phyloP scores from a whole-genome alignment of 352 stramenopile species.

The Globisporangium echinulatum region DNA sequence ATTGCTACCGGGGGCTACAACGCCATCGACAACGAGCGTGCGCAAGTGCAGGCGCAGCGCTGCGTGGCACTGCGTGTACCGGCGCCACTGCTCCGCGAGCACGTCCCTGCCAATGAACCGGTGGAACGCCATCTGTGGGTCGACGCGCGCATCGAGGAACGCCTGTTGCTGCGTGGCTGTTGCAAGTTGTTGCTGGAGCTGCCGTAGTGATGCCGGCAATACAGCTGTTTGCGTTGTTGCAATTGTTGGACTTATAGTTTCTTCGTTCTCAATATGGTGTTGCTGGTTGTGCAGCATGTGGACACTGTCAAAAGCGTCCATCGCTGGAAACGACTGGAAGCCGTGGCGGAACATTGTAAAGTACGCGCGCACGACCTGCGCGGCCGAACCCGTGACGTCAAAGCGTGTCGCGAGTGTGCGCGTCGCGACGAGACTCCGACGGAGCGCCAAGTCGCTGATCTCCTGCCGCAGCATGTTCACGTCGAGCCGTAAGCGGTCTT shows the following conservation, averaged over 20 bases:
- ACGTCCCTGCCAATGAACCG: constrained; percentile 8
- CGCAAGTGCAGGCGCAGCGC: constrained; percentile 10
- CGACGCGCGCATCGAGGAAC: constrained; percentile 11
- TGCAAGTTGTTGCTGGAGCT: constrained; percentile 5
- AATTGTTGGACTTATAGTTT: too few species aligned
- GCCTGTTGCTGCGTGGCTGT: constrained; percentile 7
- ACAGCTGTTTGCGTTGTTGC: too few species aligned
- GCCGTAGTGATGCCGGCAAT: neutral
- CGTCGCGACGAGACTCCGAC: constrained; percentile 6
- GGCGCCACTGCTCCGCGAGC: constrained; percentile 16
- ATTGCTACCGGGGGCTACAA: neutral
- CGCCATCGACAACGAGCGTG: neutral
- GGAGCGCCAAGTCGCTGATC: constrained; percentile 19
- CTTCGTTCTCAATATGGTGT: too few species aligned
- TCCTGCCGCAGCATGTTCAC: constrained; percentile 23
- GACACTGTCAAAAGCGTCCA: neutral
- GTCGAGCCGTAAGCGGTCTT: constrained; percentile 20
- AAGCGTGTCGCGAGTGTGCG: constrained; percentile 10
- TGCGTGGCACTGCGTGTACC: constrained; percentile 14
- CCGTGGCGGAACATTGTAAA: constrained; percentile 18
- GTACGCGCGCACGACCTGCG: constrained; percentile 17
- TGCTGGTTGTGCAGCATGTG: neutral
- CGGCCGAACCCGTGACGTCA: constrained; percentile 1
- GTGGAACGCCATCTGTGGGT: constrained; percentile 13
- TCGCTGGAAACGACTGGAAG: constrained; percentile 4